Evolutionary conservation across 192 early-diverging fungal genomes (phyloP), one percentile per base, ranked within the genome.

Genomic region (Coemansia erecta): DNA sequence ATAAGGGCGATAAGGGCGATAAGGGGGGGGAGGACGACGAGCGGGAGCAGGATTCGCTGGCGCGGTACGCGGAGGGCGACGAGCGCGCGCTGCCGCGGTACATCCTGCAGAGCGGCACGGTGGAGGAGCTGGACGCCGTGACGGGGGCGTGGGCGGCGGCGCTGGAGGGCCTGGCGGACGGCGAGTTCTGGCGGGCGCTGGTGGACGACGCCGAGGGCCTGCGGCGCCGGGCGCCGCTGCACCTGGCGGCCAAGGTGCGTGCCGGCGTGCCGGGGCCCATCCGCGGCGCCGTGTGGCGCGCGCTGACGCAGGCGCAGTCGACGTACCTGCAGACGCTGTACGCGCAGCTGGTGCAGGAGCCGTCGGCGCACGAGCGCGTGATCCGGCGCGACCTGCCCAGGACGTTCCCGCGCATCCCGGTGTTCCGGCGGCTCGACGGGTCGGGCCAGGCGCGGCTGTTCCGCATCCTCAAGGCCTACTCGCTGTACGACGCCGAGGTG

Each of bases 381-480:
- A 98, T 98, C 63, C 88, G 90, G 47, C 81, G 96, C 17, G 96
- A 98, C 72, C 78, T 98, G 17, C 84, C 91, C 46, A 83, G 96
- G 22, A 98, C 96, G 12, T 98, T 97, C 71, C 96, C 96, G 24
- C 78, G 83, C 37, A 84, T 93, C 28, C 87, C 88, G 15, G 90
- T 92, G 80, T 98, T 98, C 60, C 83, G 86, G 53, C 76, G 90
- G 48, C 85, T 88, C 53, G 84, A 81, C 24, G 94, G 92, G 23
- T 83, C 89, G 33, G 95, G 93, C 14, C 96, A 98, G 80, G 85
- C 86, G 55, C 82, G 84, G 48, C 81, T 98, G 76, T 89, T 90
- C 66, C 86, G 91, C 58, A 84, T 98, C 17, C 73, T 95, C 28
- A 93, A 91, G 75, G 95, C 95, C 8, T 99, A 99, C 63, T 90